phyloP scores from a whole-genome alignment of 352 stramenopile genomes.

The Phytophthora ramorum region DNA sequence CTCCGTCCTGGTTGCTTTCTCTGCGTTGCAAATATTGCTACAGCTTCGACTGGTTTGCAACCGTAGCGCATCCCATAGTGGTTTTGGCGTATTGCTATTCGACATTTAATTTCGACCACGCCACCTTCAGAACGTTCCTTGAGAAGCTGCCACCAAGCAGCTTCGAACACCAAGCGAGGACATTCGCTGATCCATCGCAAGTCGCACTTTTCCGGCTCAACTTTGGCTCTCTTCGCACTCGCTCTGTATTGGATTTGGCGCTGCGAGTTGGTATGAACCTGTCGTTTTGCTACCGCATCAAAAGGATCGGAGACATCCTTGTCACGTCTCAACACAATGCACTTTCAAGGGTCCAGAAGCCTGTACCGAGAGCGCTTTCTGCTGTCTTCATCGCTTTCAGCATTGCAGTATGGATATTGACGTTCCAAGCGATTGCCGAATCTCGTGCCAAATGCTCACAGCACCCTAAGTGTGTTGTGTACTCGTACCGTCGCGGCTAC shows the following conservation, averaged over 20 bases:
- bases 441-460: conserved; percentile 4
- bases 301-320: no score
- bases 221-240: conserved; percentile 28
- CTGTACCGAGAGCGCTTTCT: conserved; percentile 8
- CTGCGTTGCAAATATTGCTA: no score
- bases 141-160: background rate
- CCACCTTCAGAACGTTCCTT: background rate
- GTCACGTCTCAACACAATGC: no score
- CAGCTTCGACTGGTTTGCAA: background rate
- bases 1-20: conserved; percentile 24
- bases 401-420: background rate
- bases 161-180: conserved; percentile 24
- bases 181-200: conserved; percentile 18
- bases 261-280: conserved; percentile 26
- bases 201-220: conserved; percentile 24
- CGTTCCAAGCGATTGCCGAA: background rate
- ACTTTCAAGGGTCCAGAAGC: background rate
- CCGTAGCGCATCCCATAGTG: conserved; percentile 22
- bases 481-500: conserved; percentile 1
- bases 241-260: conserved; percentile 9
- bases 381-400: conserved; percentile 7
- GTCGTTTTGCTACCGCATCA: conserved; percentile 19
- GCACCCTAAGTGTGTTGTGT: conserved; percentile 3
- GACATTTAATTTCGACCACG: no score
- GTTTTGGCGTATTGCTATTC: background rate